Base-by-base conservation (phyloP, 768 basidiomycete genomes). In the Plicaturopsis crispa region DNA sequence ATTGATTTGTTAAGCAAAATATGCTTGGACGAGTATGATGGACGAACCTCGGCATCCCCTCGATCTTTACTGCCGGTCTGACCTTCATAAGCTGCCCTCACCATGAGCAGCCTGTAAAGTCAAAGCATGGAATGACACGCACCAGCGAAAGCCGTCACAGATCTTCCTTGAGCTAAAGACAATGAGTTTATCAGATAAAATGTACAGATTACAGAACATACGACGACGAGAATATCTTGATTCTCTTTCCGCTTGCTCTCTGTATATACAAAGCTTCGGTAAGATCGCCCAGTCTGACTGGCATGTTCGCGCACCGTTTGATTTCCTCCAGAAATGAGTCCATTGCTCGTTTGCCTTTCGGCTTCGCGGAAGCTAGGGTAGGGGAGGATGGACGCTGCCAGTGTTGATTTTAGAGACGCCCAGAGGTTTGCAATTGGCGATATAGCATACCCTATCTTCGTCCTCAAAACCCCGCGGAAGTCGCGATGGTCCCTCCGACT, bases 281-380 rank as follows among this genome's bases (percentile, higher is more conserved):
- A n/a, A n/a, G n/a, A n/a, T n/a, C n/a, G 23, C 1, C 14, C 5
- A 4, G 13, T 21, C 35, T 42, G 18, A 1, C 18, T 17, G 37
- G 6, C 5, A n/a, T 33, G 16, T 6, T 5, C 3, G 13, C 6
- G 8, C 33, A 85, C 94, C 77, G 77, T 64, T 98, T 98, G 42
- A 99, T 89, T 64, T 99, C 92, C 51, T 96, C 92, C 36, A 99
- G 66, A 56, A 98, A 99, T 2, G 82, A 62, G 59, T 97, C 93
- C 90, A 98, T 98, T 1, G 87, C 90, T 36, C 94, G 78, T 56
- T 90, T 96, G 3, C 96, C 96, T 56, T 90, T 96, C 0, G 87
- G 81, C 54, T 80, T 90, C 1, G 80, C 73, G 4, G 57, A 64
- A 41, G 51, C 54, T 17, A 56, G 42, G 11, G 66, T 49, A 0